Conservation (phyloP, 345 rosid genomes). For the Syzygium grande region DNA sequence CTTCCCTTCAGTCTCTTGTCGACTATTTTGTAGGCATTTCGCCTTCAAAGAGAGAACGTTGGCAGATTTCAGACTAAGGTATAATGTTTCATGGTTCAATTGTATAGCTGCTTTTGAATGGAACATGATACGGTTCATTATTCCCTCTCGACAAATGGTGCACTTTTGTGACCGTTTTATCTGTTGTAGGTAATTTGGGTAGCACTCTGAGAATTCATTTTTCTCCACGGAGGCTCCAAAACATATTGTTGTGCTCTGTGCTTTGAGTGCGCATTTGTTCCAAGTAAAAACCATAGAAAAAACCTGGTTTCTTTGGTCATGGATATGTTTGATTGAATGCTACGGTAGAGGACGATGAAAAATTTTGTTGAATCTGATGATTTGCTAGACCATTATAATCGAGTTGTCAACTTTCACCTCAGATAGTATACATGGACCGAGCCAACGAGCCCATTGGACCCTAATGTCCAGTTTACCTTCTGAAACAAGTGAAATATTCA, state of each 20-base stretch:
- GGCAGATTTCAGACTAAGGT: background rate
- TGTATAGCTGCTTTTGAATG: background rate
- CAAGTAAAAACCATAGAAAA: background rate
- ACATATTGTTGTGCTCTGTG: background rate
- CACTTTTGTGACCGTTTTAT: background rate
- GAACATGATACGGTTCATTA: background rate
- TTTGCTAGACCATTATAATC: background rate
- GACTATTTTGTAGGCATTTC: background rate
- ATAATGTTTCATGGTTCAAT: background rate
- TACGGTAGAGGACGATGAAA: background rate
- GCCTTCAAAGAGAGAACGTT: background rate
- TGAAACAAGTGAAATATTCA: background rate
- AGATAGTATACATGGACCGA: background rate
- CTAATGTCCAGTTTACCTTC: background rate
- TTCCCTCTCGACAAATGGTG: background rate
- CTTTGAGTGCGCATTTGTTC: background rate
- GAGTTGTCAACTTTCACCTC: background rate
- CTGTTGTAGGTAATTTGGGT: background rate
- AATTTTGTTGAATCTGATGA: background rate
- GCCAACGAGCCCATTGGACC: background rate
- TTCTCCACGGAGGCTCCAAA: background rate
- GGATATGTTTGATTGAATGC: background rate
- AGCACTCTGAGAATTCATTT: background rate
- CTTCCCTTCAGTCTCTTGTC: background rate
- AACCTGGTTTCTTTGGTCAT: background rate